Base-by-base conservation (phyloP, 257 asterid species). In the Haberlea rhodopensis region DNA sequence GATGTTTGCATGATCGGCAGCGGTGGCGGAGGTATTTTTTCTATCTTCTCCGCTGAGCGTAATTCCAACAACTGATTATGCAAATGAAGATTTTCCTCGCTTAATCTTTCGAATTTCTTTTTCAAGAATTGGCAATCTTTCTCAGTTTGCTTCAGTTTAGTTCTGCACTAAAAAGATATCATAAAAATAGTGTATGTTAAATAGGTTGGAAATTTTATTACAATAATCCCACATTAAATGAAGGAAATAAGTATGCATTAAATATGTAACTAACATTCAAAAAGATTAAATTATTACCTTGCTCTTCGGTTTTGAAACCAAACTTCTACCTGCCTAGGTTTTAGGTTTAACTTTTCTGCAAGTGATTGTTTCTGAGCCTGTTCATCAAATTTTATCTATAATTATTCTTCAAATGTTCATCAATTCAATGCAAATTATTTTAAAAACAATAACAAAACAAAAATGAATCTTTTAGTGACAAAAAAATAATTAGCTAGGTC, bases 281-380 rank as follows among this genome's bases (percentile, higher is more conserved):
- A 3, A 21, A 43, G n/a, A 6, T 11, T 3, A 32, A 37, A 4
- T 27, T 19, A 43, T 70, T 31, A 85, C 91, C 88, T 74, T 63
- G 91, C 91, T 76, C 91, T 78, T 68, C 88, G 43, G 68, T 85
- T 85, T 51, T 85, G 86, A 70, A 85, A 85, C 91, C 91, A 82
- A 49, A 85, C 88, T 76, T 85, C 91, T 4, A 85, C 86, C 67
- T 85, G 91, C 25, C 91, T 57, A 45, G 83, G 80, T 53, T 71
- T 78, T 46, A 85, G 82, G 48, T 71, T 76, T 67, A 82, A 59
- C 57, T 73, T 76, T 58, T 67, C 75, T 28, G 89, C 91, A 51
- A 85, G 75, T 23, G 65, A 70, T 24, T 76, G 78, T 68, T 82
- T 85, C 25, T 79, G 81, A 59, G 74, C 78, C 91, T 85, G 79